phyloP scores from a whole-genome alignment of 495 filamentous ascomycete species.

The Pseudevernia furfuracea region DNA sequence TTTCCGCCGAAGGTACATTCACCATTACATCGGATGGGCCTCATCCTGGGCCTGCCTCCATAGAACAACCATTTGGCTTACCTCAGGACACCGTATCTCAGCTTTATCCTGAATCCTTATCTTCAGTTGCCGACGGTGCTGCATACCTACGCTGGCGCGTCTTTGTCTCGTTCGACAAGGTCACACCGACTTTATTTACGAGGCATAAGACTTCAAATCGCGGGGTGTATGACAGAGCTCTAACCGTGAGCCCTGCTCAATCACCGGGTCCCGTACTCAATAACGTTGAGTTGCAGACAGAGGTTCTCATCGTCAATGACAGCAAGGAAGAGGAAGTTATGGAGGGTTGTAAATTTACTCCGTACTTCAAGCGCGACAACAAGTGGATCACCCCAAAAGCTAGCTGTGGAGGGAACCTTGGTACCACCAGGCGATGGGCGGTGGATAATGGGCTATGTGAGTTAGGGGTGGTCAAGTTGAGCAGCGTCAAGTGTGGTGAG shows the following conservation, averaged over 20 bases:
- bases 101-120: constrained; percentile 3
- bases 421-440: constrained; percentile 76
- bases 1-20: constrained; percentile 44
- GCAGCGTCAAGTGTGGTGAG: constrained; percentile 61
- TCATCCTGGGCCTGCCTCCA: background rate
- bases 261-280: background rate
- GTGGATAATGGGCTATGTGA: constrained; percentile 53
- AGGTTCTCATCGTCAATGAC: constrained; percentile 55
- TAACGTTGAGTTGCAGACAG: background rate
- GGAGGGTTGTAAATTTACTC: constrained; percentile 77
- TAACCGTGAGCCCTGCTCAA: constrained; percentile 29
- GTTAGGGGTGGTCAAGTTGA: constrained; percentile 49
- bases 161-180: constrained; percentile 48
- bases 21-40: constrained; percentile 27
- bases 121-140: background rate
- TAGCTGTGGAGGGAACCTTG: constrained; percentile 63
- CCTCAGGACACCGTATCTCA: background rate
- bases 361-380: constrained; percentile 65
- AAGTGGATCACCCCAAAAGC: constrained; percentile 57
- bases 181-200: constrained; percentile 54
- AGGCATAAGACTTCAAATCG: constrained; percentile 69
- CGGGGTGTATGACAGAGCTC: constrained; percentile 56
- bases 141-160: constrained; percentile 36
- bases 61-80: background rate
- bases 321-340: constrained; percentile 63